phyloP scores from a whole-genome alignment of 2,329 filamentous ascomycete genomes.

The Clarireedia homoeocarpa region DNA sequence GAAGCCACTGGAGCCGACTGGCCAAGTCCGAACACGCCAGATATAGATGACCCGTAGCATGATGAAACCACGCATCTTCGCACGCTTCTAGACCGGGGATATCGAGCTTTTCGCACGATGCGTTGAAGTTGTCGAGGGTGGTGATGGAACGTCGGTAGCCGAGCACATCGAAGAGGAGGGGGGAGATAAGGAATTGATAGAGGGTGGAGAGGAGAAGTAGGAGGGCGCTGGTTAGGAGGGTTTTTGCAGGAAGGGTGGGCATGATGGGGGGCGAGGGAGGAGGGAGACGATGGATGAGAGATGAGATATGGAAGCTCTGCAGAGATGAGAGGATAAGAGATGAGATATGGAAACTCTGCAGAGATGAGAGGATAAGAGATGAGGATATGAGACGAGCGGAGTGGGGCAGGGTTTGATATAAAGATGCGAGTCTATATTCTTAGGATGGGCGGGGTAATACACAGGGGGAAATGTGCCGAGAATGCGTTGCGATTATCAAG shows the following conservation, averaged over 20 bases:
- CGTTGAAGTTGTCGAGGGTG: slow-evolving; percentile 29
- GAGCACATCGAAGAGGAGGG: slow-evolving; percentile 25
- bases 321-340: not conserved
- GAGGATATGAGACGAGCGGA: not conserved
- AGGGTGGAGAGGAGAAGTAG: slow-evolving; percentile 20
- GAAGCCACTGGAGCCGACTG: slow-evolving; percentile 22
- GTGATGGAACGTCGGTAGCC: slow-evolving; percentile 28
- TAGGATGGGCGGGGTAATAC: too few relatives aligned
- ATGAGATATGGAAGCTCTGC: too few relatives aligned
- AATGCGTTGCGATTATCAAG: too few relatives aligned
- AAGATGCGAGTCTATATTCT: too few relatives aligned
- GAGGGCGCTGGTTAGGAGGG: slow-evolving; percentile 7
- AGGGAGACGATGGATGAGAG: too few relatives aligned
- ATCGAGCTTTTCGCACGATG: slow-evolving; percentile 20
- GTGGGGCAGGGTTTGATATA: not conserved
- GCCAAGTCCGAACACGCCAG: slow-evolving; percentile 23
- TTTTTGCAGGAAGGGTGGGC: slow-evolving; percentile 14
- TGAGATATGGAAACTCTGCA: too few relatives aligned
- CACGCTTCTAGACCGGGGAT: slow-evolving; percentile 23
- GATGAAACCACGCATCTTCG: slow-evolving; percentile 28
- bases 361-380: not conserved
- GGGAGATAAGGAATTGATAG: slow-evolving; percentile 29
- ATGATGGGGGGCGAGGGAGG: not conserved
- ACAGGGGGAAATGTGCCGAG: too few relatives aligned
- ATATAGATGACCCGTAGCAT: slow-evolving; percentile 23